Evolutionary conservation across 164 flowering plant species (phyloP), one percentile per base, ranked within the genome.

Genomic region (Santalum album): DNA sequence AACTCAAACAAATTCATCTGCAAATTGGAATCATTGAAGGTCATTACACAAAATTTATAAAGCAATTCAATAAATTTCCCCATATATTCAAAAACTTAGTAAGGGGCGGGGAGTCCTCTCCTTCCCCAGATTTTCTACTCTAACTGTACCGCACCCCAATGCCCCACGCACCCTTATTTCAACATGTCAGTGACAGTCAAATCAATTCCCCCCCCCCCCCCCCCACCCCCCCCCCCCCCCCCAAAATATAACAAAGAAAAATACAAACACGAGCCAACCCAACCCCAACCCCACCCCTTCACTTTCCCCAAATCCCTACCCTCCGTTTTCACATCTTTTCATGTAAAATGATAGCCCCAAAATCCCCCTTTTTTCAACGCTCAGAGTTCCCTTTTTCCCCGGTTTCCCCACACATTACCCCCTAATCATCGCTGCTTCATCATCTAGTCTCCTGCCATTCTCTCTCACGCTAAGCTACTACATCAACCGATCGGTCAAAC

Each of bases 401-500:
- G 16, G 49, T 44, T 58, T 39, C 36, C 3, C 43, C 18, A 25
- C n/a, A 15, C n/a, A 42, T 25, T 27, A 21, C 26, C 53, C 35
- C 23, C 43, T 6, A 6, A n/a, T 9, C 21, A 17, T 23, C 15
- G 45, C 23, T 12, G 12, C 12, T 11, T 29, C 9, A 29, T 29
- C 9, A 3, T 34, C 24, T 53, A 23, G 43, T 25, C 48, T 52
- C 29, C 15, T 48, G 6, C 45, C 21, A 4, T 12, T 18, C 12
- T 6, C 12, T 1, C 7, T 2, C 12, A 7, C 16, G 12, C 40
- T 36, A 36, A 6, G 2, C 40, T 36, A 17, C 78, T 81, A 89
- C 63, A 94, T 71, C 56, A 90, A 69, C 58, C 97, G 67, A 61
- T 94, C 99, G 3, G 97, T 83, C 53, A 94, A 59, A 61, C 95